phyloP scores from a whole-genome alignment of 2,329 filamentous ascomycete species.

The Cryphonectria radicalis region DNA sequence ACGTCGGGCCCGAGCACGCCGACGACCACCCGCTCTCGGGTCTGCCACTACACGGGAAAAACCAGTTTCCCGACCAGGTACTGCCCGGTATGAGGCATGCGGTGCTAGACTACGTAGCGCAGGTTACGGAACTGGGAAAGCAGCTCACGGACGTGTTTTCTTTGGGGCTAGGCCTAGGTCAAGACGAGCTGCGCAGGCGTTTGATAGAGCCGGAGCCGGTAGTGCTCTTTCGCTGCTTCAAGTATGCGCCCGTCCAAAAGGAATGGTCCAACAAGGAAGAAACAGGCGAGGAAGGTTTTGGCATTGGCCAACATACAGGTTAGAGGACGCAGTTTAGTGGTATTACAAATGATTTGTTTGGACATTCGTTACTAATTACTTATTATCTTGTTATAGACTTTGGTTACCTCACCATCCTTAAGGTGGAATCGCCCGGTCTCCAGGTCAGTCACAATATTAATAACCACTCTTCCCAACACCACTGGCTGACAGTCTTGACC shows the following conservation, averaged over 20 bases:
- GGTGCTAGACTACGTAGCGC: neutral
- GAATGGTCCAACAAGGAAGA: neutral
- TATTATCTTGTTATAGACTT: neutral
- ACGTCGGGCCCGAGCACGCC: conserved; percentile 8
- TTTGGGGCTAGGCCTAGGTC: neutral
- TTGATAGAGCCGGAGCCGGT: conserved; percentile 3
- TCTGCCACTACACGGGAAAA: conserved; percentile 2
- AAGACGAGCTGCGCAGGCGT: neutral
- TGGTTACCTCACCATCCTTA: conserved; percentile 2
- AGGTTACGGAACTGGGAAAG: conserved; percentile 3
- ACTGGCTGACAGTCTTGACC: neutral
- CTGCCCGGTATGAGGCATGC: neutral
- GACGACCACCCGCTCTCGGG: neutral
- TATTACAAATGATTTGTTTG: neutral
- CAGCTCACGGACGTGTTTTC: neutral
- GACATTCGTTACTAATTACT: neutral
- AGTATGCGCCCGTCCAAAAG: neutral
- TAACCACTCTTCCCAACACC: neutral
- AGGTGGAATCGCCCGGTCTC: neutral
- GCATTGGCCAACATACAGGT: conserved; percentile 6
- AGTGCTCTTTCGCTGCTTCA: conserved; percentile 10
- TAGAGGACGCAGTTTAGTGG: neutral
- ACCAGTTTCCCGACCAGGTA: neutral
- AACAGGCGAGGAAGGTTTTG: neutral
- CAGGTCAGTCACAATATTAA: neutral